Percentiles rank a stretch among this genome's conserved stretches.
phyloP scores from a whole-genome alignment of 495 filamentous ascomycete genomes.

The Penicillium malachiteum region DNA sequence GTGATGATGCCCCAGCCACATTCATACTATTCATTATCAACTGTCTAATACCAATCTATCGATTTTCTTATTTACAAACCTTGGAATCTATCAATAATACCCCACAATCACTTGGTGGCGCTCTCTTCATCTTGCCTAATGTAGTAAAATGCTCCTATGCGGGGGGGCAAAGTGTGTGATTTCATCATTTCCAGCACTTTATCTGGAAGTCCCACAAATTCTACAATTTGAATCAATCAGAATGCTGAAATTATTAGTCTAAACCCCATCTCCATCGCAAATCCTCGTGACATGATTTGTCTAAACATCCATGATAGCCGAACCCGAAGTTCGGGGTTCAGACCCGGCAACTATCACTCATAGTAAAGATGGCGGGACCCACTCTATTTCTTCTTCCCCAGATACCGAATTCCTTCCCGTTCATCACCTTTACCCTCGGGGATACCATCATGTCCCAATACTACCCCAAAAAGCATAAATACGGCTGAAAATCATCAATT shows the following conservation, averaged over 20 bases:
- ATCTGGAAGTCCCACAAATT: not conserved
- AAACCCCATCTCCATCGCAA: not conserved
- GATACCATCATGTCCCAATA: slow-evolving; percentile 10
- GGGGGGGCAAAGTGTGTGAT: too few relatives aligned
- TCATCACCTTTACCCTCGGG: slow-evolving; percentile 33
- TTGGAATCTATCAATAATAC: too few relatives aligned
- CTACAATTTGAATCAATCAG: not conserved
- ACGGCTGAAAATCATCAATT: not conserved
- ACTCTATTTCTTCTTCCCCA: slow-evolving; percentile 13
- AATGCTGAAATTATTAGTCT: not conserved
- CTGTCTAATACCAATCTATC: not conserved
- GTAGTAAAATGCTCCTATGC: not conserved
- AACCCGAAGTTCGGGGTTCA: slow-evolving; percentile 5
- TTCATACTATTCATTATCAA: not conserved
- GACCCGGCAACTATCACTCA: slow-evolving; percentile 8
- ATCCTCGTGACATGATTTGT: not conserved
- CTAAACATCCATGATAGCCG: not conserved
- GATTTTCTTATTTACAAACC: too few relatives aligned
- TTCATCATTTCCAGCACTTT: too few relatives aligned
- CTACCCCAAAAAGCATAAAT: slow-evolving; percentile 12
- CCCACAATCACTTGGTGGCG: too few relatives aligned
- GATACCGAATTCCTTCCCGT: slow-evolving; percentile 35
- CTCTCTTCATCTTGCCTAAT: not conserved
- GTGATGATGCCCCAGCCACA: slow-evolving; percentile 14
- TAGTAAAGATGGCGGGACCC: not conserved